phyloP scores from a whole-genome alignment of 345 rosid genomes.

The Geranium brycei region DNA sequence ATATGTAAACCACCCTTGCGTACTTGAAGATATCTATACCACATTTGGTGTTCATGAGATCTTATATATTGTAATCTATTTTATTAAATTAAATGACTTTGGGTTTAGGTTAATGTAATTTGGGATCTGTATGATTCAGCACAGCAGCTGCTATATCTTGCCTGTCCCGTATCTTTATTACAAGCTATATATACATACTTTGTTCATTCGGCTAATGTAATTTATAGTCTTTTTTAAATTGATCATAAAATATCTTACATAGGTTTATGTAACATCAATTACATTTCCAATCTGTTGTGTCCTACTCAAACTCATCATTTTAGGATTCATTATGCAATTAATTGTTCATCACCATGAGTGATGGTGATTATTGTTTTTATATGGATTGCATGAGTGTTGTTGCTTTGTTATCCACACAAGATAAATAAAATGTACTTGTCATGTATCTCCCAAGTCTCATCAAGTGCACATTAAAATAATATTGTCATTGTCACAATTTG shows the following conservation, averaged over 20 bases:
- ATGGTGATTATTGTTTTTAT: too few relatives aligned
- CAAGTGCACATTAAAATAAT: not conserved
- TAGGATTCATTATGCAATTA: too few relatives aligned
- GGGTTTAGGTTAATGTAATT: too few relatives aligned
- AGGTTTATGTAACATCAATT: too few relatives aligned
- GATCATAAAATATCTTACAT: too few relatives aligned
- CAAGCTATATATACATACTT: not conserved
- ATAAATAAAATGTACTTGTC: too few relatives aligned
- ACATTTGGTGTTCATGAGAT: not conserved
- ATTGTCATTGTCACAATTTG: not conserved
- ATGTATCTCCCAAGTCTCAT: not conserved
- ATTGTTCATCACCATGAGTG: too few relatives aligned
- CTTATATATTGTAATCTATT: not conserved
- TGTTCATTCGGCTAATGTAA: not conserved
- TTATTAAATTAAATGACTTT: too few relatives aligned
- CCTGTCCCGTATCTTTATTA: too few relatives aligned
- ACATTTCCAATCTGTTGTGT: too few relatives aligned
- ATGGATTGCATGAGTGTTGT: not conserved
- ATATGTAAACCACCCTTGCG: not conserved
- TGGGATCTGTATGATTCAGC: not conserved
- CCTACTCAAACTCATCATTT: too few relatives aligned
- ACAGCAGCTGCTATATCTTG: not conserved
- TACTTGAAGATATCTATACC: not conserved
- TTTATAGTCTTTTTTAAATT: too few relatives aligned
- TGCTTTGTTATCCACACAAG: not conserved